Percentiles rank a stretch among this genome's conserved stretches.
Evolutionary conservation across 768 basidiomycete genomes (phyloP).

Genomic region (Glaciozyma martinii): DNA sequence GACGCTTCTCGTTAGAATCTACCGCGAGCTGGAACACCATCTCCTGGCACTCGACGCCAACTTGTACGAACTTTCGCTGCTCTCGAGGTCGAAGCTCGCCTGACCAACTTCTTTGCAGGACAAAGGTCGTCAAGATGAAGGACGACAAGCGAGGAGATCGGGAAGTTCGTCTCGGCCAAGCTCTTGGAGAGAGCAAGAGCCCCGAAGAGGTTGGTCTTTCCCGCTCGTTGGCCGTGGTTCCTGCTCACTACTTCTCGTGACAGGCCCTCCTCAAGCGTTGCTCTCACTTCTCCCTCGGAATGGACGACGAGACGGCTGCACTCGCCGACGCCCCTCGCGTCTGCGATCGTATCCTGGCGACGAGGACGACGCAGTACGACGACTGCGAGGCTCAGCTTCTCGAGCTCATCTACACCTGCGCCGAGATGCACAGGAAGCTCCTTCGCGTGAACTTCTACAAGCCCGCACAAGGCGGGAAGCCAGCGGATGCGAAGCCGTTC

Average conservation of each 20-base stretch:
- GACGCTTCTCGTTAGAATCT: constrained; percentile 46
- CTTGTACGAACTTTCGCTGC: constrained; percentile 30
- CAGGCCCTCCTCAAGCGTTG: constrained; percentile 87
- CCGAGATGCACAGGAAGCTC: constrained; percentile 50
- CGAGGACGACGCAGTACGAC: constrained; percentile 67
- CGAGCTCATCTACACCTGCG: constrained; percentile 55
- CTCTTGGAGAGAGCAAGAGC: constrained; percentile 68
- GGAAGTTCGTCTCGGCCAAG: constrained; percentile 74
- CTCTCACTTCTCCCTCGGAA: constrained; percentile 82
- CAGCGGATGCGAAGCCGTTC: neutral
- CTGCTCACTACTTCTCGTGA: neutral
- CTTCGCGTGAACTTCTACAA: neutral
- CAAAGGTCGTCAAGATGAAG: constrained; percentile 22
- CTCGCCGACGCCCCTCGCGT: constrained; percentile 72
- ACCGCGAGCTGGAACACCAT: constrained; percentile 88
- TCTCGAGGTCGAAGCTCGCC: neutral
- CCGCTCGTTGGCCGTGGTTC: neutral
- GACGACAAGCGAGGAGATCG: constrained; percentile 54
- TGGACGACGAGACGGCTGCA: constrained; percentile 34
- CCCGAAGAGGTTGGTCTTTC: constrained; percentile 46
- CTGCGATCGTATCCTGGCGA: constrained; percentile 80
- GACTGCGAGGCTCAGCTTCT: constrained; percentile 68
- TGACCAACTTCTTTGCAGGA: neutral
- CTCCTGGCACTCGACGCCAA: constrained; percentile 82
- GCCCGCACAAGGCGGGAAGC: neutral